Evolutionary conservation across 108 stramenopile species (phyloP).

Genomic region (Skeletonema tropicum): DNA sequence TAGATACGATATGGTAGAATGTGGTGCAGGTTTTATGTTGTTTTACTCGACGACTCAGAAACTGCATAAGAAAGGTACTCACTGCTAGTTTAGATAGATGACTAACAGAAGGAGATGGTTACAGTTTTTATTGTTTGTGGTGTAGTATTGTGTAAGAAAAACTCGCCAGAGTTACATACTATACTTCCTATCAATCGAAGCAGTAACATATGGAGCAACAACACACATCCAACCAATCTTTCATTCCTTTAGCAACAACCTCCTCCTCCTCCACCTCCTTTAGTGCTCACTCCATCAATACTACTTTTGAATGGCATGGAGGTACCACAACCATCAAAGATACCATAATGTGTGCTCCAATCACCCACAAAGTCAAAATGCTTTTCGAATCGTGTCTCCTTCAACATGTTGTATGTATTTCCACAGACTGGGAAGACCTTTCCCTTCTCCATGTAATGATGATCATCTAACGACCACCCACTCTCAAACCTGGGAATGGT

Average conservation of each 20-base stretch:
- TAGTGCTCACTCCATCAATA: slow-evolving; percentile 3
- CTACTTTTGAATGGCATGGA: slow-evolving; percentile 49
- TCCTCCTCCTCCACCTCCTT: slow-evolving; percentile 40
- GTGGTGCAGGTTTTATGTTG: too few species aligned
- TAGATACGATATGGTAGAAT: too few species aligned
- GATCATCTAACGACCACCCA: slow-evolving; percentile 91
- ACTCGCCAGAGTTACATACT: background rate
- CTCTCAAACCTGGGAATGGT: slow-evolving; percentile 83
- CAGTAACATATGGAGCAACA: background rate
- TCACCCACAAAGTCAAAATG: slow-evolving; percentile 92
- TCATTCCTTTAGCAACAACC: slow-evolving; percentile 12
- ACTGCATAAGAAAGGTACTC: too few species aligned
- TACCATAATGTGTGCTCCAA: slow-evolving; percentile 86
- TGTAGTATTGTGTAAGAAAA: background rate
- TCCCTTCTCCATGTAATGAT: slow-evolving; percentile 91
- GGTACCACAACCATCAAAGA: slow-evolving; percentile 91
- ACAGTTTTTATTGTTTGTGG: background rate
- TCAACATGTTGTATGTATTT: slow-evolving; percentile 93
- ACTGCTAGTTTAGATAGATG: too few species aligned
- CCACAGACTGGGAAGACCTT: slow-evolving; percentile 94
- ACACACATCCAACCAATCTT: background rate
- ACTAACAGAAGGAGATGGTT: too few species aligned
- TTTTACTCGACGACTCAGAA: too few species aligned
- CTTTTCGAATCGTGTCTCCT: slow-evolving; percentile 76
- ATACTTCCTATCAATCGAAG: background rate